Base-by-base conservation (phyloP, 768 basidiomycete species). In the Paxillus involutus region DNA sequence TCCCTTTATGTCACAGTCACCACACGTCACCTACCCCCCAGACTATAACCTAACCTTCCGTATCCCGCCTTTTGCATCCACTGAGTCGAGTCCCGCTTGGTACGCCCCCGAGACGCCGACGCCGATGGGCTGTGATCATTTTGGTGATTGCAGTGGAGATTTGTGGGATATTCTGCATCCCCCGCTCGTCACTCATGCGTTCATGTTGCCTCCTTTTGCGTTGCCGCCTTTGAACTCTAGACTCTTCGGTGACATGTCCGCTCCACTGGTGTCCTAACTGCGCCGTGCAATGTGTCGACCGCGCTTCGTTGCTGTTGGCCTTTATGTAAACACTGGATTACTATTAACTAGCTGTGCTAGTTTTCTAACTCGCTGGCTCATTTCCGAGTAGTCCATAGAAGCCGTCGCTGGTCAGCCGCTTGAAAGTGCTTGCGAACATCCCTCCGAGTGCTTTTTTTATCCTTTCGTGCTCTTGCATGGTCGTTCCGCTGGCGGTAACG, bases 121-220 rank as follows among this genome's bases (percentile, higher is more conserved):
- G 6, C 66, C 66, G 4, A 68, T 59, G 59, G 52, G 41, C 21
- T 68, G 63, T 3, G 44, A 57, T 47, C 64, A 67, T 49, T 24
- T 54, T 41, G 66, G 64, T 13, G 62, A 63, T 13, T 68, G 63
- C 32, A 48, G 40, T 4, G 61, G 59, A 0, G 66, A 66, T 30
- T 14, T 61, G 42, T 68, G 62, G 66, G 66, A 68, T 17, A 44
- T 61, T 8, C 39, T 63, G 17, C 66, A 68, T 30, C 64, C 63
- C 1, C 63, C 66, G 36, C 59, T 67, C 6, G 56, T 68, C 11
- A 40, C 29, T 29, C 42, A 47, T 3, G 30, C 10, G 43, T 63
- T 67, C 43, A 49, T 45, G 8, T 44, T 67, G 1, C 66, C 66
- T n/a, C 66, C 63, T 9, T 66, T 67, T 47, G 47, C 54, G 51